Evolutionary conservation across 441 rosid genomes (phyloP).

Genomic region (Arabidopsis hybrid): DNA sequence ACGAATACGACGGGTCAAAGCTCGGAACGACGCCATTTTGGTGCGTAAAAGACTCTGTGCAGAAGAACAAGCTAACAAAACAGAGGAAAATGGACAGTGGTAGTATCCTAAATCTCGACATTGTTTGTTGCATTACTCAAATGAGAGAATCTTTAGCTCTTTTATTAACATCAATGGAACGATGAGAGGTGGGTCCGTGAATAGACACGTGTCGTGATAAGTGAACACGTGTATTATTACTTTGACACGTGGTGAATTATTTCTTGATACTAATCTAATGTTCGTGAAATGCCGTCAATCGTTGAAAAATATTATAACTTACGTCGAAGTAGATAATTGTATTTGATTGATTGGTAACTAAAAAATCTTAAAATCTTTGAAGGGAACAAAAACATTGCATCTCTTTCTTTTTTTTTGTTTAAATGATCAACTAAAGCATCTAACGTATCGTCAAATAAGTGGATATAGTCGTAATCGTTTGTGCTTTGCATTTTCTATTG

Average conservation of each 20-base stretch:
- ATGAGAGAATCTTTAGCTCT: not conserved
- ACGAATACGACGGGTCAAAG: not conserved
- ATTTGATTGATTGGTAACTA: no score
- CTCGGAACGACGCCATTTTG: conserved; percentile 22
- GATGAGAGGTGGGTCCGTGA: conserved; percentile 14
- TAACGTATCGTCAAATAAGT: no score
- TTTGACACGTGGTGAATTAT: conserved; percentile 26
- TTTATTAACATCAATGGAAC: not conserved
- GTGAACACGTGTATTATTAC: conserved; percentile 51
- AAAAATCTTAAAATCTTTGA: no score
- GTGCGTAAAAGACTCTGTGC: conserved; percentile 26
- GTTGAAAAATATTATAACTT: no score
- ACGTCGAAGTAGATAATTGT: no score
- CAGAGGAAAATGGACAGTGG: conserved; percentile 19
- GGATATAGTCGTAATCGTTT: no score
- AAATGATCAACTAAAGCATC: no score
- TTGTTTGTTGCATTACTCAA: conserved; percentile 11
- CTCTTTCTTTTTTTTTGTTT: no score
- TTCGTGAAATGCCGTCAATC: no score
- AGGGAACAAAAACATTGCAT: no score
- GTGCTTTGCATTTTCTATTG: no score
- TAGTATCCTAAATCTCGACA: conserved; percentile 37
- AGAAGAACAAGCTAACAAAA: conserved; percentile 28
- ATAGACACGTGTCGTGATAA: conserved; percentile 35
- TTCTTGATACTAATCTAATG: not conserved